phyloP scores from a whole-genome alignment of 148 eudicot species.

The Rhododendron molle region DNA sequence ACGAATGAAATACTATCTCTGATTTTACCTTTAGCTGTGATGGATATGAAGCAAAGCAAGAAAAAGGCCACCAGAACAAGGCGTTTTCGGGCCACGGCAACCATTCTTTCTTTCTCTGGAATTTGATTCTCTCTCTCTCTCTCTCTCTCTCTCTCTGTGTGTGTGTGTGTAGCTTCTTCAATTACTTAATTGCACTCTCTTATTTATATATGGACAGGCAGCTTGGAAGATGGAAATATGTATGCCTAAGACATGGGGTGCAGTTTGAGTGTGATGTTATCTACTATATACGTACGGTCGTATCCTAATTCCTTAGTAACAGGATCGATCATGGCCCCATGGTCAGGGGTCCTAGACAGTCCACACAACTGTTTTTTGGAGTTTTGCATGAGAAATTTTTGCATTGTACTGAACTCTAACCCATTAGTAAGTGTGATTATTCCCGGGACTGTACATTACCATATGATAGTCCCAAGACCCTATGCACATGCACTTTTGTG shows the following conservation, averaged over 20 bases:
- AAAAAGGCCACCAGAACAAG: constrained; percentile 12
- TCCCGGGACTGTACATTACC: neutral
- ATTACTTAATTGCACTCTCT: neutral
- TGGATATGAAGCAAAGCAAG: constrained; percentile 1
- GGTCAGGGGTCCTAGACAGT: neutral
- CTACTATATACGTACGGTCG: neutral
- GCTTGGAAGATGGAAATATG: neutral
- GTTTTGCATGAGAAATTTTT: neutral
- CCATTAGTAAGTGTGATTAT: too few species aligned
- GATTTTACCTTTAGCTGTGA: constrained; percentile 1
- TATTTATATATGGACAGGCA: constrained; percentile 1
- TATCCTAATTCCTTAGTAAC: neutral
- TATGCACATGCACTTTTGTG: neutral
- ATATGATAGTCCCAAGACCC: neutral
- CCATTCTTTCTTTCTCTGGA: neutral
- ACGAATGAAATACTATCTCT: too few species aligned
- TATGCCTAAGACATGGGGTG: neutral
- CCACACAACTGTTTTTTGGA: neutral
- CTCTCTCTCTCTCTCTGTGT: neutral
- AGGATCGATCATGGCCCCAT: neutral
- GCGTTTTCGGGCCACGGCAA: neutral
- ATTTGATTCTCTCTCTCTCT: neutral
- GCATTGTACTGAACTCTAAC: neutral
- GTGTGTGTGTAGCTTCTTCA: neutral
- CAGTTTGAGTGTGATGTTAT: neutral